These are phyloP conservation scores for Tulasnella sp. DNA, from an alignment of 768 basidiomycete species.

Conservation along the genomic window DNA sequence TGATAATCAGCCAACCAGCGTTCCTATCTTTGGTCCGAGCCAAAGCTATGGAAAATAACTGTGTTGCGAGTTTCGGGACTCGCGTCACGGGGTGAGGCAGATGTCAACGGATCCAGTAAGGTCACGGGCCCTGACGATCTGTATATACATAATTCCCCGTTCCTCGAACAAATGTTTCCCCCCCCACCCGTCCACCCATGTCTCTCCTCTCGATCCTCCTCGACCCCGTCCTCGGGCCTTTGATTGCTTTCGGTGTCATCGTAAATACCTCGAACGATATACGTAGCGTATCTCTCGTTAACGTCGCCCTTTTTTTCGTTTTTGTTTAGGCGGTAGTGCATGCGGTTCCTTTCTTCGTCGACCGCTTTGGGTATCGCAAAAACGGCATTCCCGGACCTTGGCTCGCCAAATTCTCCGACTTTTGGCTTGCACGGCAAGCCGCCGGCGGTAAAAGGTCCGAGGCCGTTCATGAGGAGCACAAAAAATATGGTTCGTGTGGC, in stretches of 20 bases:
- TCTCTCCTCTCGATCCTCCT: slow-evolving; percentile 14
- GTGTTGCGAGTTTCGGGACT: background rate
- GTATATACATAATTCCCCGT: background rate
- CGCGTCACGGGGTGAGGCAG: background rate
- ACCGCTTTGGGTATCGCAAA: slow-evolving; percentile 38
- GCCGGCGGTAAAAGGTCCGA: slow-evolving; percentile 73
- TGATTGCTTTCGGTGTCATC: background rate
- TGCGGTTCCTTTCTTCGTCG: slow-evolving; percentile 50
- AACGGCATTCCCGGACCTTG: slow-evolving; percentile 66
- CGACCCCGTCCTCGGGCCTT: slow-evolving; percentile 5
- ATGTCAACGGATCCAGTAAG: background rate
- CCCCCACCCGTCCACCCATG: background rate
- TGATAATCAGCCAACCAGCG: background rate
- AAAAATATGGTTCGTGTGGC: slow-evolving; percentile 57
- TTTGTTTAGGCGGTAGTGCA: slow-evolving; percentile 31
- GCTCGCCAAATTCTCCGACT: slow-evolving; percentile 64
- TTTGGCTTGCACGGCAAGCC: slow-evolving; percentile 64
- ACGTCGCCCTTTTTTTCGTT: background rate
- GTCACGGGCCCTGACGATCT: slow-evolving; percentile 2
- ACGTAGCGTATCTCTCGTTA: background rate
- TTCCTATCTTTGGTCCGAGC: background rate
- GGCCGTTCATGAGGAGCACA: slow-evolving; percentile 65
- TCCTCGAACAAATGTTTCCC: background rate
- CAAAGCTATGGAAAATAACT: background rate
- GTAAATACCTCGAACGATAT: background rate